Conservation (phyloP, 2,329 filamentous ascomycete species). For the Pyrenophora teres region DNA sequence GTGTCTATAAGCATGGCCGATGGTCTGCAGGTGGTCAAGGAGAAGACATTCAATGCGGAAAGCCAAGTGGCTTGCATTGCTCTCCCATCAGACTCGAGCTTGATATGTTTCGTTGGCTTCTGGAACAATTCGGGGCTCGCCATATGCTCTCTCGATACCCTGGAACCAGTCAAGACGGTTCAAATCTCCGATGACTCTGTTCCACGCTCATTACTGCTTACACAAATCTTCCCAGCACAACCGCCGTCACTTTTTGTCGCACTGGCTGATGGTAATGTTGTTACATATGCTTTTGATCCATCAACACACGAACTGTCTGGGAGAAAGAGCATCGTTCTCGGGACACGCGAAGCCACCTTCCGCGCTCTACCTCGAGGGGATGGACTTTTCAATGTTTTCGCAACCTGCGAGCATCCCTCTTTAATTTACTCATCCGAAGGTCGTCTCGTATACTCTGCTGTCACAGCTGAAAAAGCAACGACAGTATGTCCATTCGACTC, state of each 20-base stretch:
- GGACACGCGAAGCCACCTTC: conserved; percentile 82
- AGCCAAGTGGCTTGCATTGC: conserved; percentile 88
- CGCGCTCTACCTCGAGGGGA: conserved; percentile 73
- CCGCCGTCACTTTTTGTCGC: conserved; percentile 82
- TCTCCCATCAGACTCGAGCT: conserved; percentile 65
- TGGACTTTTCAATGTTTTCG: conserved; percentile 78
- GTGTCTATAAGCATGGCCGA: conserved; percentile 68
- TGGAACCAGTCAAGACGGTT: conserved; percentile 68
- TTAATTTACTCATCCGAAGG: conserved; percentile 90
- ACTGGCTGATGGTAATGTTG: conserved; percentile 88
- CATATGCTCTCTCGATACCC: conserved; percentile 69
- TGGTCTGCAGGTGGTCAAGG: conserved; percentile 61
- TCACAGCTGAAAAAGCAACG: conserved; percentile 84
- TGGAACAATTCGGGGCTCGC: conserved; percentile 83
- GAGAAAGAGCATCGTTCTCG: conserved; percentile 81
- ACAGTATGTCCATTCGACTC: conserved; percentile 83
- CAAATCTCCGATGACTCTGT: conserved; percentile 68
- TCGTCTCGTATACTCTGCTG: conserved; percentile 87
- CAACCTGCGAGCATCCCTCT: conserved; percentile 91
- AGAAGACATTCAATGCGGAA: conserved; percentile 65
- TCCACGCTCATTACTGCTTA: conserved; percentile 79
- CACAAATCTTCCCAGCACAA: conserved; percentile 70
- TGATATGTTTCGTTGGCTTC: conserved; percentile 80
- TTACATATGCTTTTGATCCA: conserved; percentile 76
- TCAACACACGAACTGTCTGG: conserved; percentile 67